Evolutionary conservation across 129 eudicot genomes (phyloP), one percentile per base, ranked within the genome.

Genomic region (Ambrosia trifida): DNA sequence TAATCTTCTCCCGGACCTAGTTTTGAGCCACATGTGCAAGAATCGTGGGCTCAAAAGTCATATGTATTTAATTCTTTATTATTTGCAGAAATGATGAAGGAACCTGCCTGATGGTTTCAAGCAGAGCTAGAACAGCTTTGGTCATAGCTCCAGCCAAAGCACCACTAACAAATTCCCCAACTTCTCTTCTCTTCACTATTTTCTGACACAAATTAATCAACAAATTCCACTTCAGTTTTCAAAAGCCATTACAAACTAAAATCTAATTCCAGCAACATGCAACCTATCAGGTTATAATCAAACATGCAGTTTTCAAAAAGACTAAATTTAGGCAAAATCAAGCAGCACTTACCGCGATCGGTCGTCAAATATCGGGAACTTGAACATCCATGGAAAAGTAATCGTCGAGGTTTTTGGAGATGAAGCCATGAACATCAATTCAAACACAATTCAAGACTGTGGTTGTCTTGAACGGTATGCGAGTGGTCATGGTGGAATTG

Each of bases 61-160:
- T 0, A 11, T 1, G 7, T 0, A 12, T 5, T 3, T 30, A 13
- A 6, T 5, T 1, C 31, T 0, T 28, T 24, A 4, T 38, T 9
- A 35, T 0, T 5, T 6, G 6, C 36, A 0, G 1, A 33, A 7
- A 8, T n/a, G 18, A 69, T 33, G 0, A 52, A 87, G 28, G 28
- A 24, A 24, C 28, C 28, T 24, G 28, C 98, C 98, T 89, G 85
- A 93, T 93, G 51, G 98, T 93, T 79, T 93, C 98, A 44, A 93
- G 92, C 78, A 96, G 98, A 68, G 98, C 98, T 50, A 93, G 89
- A 82, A 89, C 89, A 77, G 98, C 98, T 81, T 93, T 93, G 31
- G 98, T 85, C 98, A 93, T 89, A 74, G 98, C 98, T 64, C 98
- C 98, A 24, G 98, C 98, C 63, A 93, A 76, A 63, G 96, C 96